Base-by-base conservation (phyloP, 768 basidiomycete genomes). In the Tricholoma sp. region DNA sequence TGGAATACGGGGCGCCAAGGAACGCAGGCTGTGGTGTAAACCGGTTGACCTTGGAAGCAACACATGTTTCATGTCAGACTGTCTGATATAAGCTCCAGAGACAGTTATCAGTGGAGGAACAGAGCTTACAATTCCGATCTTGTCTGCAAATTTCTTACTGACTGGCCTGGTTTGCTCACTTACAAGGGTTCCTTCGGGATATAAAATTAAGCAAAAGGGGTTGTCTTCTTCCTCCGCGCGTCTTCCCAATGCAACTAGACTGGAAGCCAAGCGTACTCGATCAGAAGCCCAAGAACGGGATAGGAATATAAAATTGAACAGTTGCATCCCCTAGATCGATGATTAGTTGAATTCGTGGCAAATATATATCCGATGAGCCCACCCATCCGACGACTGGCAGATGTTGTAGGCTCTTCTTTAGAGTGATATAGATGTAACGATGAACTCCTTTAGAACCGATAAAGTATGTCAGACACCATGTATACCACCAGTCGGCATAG, bases 151-250 rank as follows among this genome's bases (percentile, higher is more conserved):
- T 64, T 86, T 88, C 72, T 83, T 84, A 70, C 90, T 94, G 61
- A 88, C 77, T 0, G 92, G 93, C 48, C 92, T 72, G 4, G 95
- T 98, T 59, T 94, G 77, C 59, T 82, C 80, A 69, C 91, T 94
- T 12, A 95, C 88, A 28, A 98, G 85, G 4, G 96, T 98, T 31
- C 97, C 97, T 69, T 99, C 97, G 0, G 97, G 97, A 68, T 95
- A 98, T 47, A 98, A 78, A 54, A 98, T 76, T 63, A 96, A 83
- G 59, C 87, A 85, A 42, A 97, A 76, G 0, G 92, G 88, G 24
- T 78, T 82, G 59, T 88, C 80, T 65, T 83, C 77, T 51, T 79
- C 70, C 64, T 88, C 82, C n/a, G 88, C 86, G 32, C 79, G 79
- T 52, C 76, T 78, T 1, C 87, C 94, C 12, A 96, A 75, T 42